Percentiles rank a stretch among this genome's conserved stretches.
These are phyloP conservation scores for Pseudopediastrum boryanum DNA, from an alignment of 139 green algal genomes.

Conservation along the genomic window DNA sequence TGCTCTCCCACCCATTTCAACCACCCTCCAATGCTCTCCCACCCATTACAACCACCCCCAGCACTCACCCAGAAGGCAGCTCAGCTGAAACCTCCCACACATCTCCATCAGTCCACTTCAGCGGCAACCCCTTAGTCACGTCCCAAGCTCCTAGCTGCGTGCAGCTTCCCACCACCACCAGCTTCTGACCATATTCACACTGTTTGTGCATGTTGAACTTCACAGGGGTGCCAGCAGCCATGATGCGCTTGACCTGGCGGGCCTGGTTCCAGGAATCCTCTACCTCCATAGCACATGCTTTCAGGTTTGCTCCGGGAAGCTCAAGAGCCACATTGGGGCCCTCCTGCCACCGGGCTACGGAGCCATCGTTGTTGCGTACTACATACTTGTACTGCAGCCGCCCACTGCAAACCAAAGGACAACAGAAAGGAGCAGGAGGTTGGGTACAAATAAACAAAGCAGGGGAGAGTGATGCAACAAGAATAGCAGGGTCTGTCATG, in stretches of 20 bases:
- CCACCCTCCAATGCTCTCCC: too few relatives aligned
- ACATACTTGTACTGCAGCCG: slow-evolving; percentile 45
- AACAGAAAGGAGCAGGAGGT: background rate
- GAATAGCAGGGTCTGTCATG: too few relatives aligned
- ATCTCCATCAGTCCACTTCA: slow-evolving; percentile 41
- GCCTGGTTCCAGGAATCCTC: slow-evolving; percentile 36
- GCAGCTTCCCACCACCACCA: slow-evolving; percentile 32
- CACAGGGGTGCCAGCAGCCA: slow-evolving; percentile 28
- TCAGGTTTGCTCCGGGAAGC: slow-evolving; percentile 10
- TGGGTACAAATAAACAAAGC: background rate
- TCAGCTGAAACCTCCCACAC: slow-evolving; percentile 31
- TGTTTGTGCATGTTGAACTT: slow-evolving; percentile 41
- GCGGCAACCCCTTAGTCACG: slow-evolving; percentile 5
- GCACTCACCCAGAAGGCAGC: slow-evolving; percentile 33
- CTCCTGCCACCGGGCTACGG: slow-evolving; percentile 34
- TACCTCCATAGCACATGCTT: slow-evolving; percentile 16
- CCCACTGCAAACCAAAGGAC: background rate
- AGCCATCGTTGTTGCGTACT: slow-evolving; percentile 31
- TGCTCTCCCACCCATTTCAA: too few relatives aligned
- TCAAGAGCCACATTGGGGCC: slow-evolving; percentile 36
- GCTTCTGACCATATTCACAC: slow-evolving; percentile 32
- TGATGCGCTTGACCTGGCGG: slow-evolving; percentile 34
- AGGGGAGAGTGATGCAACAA: too few relatives aligned
- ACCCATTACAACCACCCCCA: too few relatives aligned
- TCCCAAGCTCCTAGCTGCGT: slow-evolving; percentile 30